Base-by-base conservation (phyloP, 2,329 filamentous ascomycete species). In the Epichloe aotearoae region DNA sequence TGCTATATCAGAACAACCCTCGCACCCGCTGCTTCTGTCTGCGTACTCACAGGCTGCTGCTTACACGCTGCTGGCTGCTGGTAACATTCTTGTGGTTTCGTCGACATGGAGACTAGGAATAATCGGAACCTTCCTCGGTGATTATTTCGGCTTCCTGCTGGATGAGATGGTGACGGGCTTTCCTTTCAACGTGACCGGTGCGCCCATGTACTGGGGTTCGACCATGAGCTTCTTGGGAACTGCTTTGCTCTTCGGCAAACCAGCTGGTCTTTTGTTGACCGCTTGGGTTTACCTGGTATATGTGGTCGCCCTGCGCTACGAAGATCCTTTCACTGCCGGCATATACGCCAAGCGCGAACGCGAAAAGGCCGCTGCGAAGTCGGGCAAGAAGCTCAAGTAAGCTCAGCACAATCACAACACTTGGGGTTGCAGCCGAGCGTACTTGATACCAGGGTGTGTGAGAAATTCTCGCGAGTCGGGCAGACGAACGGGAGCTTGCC, bases 131-230 rank as follows among this genome's bases (percentile, higher is more conserved):
- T 98, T 96, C 66, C 75, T 98, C 37, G 93, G 93, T 59, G 93
- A 98, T 73, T 98, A 98, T 75, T 98, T 97, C 65, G 93, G 93
- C 59, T 96, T 97, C 66, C 76, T 98, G 57, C 95, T 96, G 89
- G 91, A 97, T 65, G 73, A 84, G 58, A 91, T 91, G 61, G 90
- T 98, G 49, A 95, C 89, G 12, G 85, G 87, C 14, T 98, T 98
- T 66, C 93, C 93, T 2, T 98, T 98, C 77, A 97, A 86, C 68
- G 77, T 97, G 54, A 90, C 84, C 50, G 80, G 82, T 57, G 85
- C 88, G 49, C 93, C 93, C 55, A 98, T 98, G 93, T 98, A 98
- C 74, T 86, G 89, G 72, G 93, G 93, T 52, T 88, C 84, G 55
- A 93, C 91, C 23, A 76, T 95, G 77, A 91, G 85, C 70, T 98